These are phyloP conservation scores for Sporormia fimetaria DNA, from an alignment of 495 filamentous ascomycete species.

Conservation along the genomic window DNA sequence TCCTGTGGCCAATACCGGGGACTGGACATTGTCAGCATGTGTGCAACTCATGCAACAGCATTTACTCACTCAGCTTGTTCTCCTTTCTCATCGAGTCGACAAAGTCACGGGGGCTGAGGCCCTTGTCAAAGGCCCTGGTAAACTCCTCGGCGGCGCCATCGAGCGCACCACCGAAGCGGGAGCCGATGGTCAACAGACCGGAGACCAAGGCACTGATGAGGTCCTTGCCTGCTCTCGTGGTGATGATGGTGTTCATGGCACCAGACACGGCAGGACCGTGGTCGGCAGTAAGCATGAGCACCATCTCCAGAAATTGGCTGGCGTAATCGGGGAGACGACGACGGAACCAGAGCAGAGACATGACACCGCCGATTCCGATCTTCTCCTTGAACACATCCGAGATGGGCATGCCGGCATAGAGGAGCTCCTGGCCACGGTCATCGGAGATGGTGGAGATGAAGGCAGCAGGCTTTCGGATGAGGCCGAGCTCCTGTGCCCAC, in stretches of 20 bases:
- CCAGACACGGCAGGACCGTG: conserved; percentile 98
- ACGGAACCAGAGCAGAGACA: conserved; percentile 99
- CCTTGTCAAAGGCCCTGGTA: conserved; percentile 95
- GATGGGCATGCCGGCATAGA: conserved; percentile 98
- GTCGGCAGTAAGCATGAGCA: conserved; percentile 98
- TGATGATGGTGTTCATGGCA: conserved; percentile 99
- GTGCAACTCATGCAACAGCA: neutral
- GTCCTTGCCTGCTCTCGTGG: conserved; percentile 96
- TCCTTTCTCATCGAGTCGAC: conserved; percentile 98
- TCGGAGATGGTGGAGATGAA: conserved; percentile 99
- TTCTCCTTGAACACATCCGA: conserved; percentile 98
- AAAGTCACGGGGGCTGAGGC: conserved; percentile 94
- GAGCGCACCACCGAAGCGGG: conserved; percentile 94
- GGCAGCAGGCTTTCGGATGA: conserved; percentile 97
- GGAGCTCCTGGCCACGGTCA: conserved; percentile 97
- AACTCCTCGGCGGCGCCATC: conserved; percentile 98
- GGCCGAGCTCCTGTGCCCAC: conserved; percentile 97
- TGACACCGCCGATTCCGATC: conserved; percentile 98
- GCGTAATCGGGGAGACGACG: conserved; percentile 92
- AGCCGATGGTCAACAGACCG: conserved; percentile 96
- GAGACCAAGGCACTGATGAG: conserved; percentile 88
- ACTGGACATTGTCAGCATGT: conserved; percentile 42
- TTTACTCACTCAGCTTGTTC: conserved; percentile 84
- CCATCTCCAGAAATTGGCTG: conserved; percentile 99
- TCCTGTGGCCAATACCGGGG: conserved; percentile 94